Evolutionary conservation across 2,329 filamentous ascomycete genomes (phyloP), one percentile per base, ranked within the genome.

Genomic region (Botrytis fabae): DNA sequence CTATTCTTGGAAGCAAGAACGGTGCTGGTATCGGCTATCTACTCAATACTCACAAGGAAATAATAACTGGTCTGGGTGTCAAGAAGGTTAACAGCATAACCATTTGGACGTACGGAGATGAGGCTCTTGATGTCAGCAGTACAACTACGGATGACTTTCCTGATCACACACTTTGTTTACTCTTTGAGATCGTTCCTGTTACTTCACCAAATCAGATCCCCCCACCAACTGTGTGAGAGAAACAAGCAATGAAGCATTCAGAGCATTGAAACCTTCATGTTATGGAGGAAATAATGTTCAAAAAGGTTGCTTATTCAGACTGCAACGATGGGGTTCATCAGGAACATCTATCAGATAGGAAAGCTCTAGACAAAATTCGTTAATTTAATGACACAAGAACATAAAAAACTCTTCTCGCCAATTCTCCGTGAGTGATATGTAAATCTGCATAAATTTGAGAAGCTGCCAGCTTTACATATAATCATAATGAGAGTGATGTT

Each of bases 1-100:
- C 66, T 25, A 59, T 69, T 20, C 38, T 69, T n/a, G 66, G 66
- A 28, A 22, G 25, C 28, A 69, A 60, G 25, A 69, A 69, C 32
- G 66, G 66, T 59, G 66, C 51, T 20, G 66, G 51, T 12, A 6
- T 42, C n/a, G 66, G 32, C 12, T 69, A 20, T 32, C 20, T 69
- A 9, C 48, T 69, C 9, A 54, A 22, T 20, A 40, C 28, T 1
- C 66, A 69, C n/a, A 69, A 69, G 20, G 25, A 28, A 35, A 8
- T 16, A 9, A 16, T 22, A 14, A n/a, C 0, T 22, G 66, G 66
- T 5, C 18, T 69, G 22, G 48, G 66, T 42, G 8, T 69, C 6
- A 69, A 25, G n/a, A 28, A 22, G 40, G 38, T 69, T 5, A 22
- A 7, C 2, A 32, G 48, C 25, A 46, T 69, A 51, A 69, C 66